phyloP scores from a whole-genome alignment of 1,139 yeast genomes.

The Geotrichum aggregatum region DNA sequence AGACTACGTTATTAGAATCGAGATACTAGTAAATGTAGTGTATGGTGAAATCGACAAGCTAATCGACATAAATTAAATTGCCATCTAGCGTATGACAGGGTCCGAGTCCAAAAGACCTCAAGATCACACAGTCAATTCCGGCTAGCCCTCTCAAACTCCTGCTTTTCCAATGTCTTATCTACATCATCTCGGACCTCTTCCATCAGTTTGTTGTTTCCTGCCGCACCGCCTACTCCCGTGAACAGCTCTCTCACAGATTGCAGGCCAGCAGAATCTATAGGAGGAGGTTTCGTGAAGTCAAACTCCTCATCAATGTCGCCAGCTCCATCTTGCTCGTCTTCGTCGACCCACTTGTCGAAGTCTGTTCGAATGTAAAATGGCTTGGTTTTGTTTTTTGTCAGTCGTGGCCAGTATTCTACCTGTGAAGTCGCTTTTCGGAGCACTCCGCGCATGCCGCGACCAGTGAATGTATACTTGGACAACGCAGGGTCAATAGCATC shows the following conservation, averaged over 20 bases:
- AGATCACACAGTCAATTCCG: no score
- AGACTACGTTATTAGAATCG: no score
- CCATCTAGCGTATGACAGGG: no score
- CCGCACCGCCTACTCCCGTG: background rate
- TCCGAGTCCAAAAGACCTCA: no score
- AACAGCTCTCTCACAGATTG: background rate
- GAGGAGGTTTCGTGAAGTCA: conserved; percentile 23
- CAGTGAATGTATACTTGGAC: conserved; percentile 59
- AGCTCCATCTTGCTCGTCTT: conserved; percentile 76
- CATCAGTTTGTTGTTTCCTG: background rate
- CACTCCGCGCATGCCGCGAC: conserved; percentile 66
- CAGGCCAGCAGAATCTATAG: background rate
- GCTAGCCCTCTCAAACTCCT: no score
- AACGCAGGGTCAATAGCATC: conserved; percentile 65
- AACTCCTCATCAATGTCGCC: conserved; percentile 37
- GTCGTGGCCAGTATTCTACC: conserved; percentile 88
- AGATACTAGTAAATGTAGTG: no score
- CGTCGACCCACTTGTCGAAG: conserved; percentile 95
- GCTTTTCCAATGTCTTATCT: background rate
- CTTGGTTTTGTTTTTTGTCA: conserved; percentile 69
- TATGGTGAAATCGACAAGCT: no score
- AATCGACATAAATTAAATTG: no score
- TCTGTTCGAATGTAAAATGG: conserved; percentile 82
- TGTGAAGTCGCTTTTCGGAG: conserved; percentile 63
- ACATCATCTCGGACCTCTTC: background rate